Evolutionary conservation across 2,329 filamentous ascomycete genomes (phyloP).

Genomic region (Thielaviopsis cerberus): DNA sequence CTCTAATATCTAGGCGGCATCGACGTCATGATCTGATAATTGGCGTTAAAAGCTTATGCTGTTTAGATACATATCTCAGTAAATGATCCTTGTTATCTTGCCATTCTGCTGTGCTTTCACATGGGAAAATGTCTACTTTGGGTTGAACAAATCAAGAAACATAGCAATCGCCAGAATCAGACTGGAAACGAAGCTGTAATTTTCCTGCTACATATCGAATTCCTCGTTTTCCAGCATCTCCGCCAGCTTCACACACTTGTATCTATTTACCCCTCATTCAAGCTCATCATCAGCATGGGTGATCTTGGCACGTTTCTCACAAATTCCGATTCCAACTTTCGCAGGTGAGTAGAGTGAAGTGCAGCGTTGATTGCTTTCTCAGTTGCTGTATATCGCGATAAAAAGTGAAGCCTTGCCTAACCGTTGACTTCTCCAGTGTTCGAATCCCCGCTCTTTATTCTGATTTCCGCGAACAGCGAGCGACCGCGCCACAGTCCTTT

Average conservation of each 20-base stretch:
- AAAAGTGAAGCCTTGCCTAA: background rate
- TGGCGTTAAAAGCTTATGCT: background rate
- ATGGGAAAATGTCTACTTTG: background rate
- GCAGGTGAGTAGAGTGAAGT: slow-evolving; percentile 26
- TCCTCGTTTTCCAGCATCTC: background rate
- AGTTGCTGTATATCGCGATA: too few relatives aligned
- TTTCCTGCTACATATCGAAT: too few relatives aligned
- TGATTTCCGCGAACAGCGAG: slow-evolving; percentile 58
- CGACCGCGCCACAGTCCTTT: slow-evolving; percentile 71
- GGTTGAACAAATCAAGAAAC: background rate
- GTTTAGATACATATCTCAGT: background rate
- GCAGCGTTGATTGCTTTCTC: slow-evolving; percentile 2
- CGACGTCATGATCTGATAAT: background rate
- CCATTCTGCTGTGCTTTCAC: background rate
- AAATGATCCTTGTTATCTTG: background rate
- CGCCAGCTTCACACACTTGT: background rate
- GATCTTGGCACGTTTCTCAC: slow-evolving; percentile 51
- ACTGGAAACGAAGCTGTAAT: background rate
- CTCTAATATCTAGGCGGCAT: background rate
- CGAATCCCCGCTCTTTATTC: slow-evolving; percentile 76
- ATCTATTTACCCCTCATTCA: background rate
- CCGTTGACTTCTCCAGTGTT: slow-evolving; percentile 31
- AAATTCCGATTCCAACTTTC: slow-evolving; percentile 41
- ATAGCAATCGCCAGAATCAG: background rate
- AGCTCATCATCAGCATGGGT: slow-evolving; percentile 28